Evolutionary conservation across 805 yeast genomes (phyloP), one percentile per base, ranked within the genome.

Genomic region (Kodamaea restingae): DNA sequence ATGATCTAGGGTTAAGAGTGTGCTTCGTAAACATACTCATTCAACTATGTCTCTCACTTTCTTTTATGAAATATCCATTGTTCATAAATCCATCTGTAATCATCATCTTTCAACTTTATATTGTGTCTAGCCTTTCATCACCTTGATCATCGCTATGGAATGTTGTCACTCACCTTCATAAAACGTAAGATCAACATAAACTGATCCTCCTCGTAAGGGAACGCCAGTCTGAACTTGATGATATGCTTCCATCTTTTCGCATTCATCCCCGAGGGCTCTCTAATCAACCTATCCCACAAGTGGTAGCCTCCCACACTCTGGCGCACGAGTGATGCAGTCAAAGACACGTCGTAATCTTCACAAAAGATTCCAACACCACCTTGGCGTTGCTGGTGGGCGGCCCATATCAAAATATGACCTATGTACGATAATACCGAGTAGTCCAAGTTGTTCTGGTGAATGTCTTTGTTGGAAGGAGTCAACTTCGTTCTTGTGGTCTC

Each of bases 221-320:
- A 67, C 10, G 53, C 43, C 33, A 55, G 60, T 42, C 71, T 54
- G 44, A 61, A 63, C 41, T 64, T 65, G 32, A 59, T 58, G 12
- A 67, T 52, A 39, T 65, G 71, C 43, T 67, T 67, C 72, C 72
- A 67, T 38, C 72, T 53, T 41, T 65, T 65, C 35, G 63, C 51
- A 41, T 63, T 65, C 48, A 66, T 64, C 5, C 55, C 41, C n/a
- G 54, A 47, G 21, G 51, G 43, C 34, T 58, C 59, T 37, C 63
- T 56, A 31, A 54, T 52, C 32, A 66, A 49, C 17, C 61, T 55
- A 47, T 65, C 70, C 72, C 72, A 66, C 32, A 66, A 55, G 45
- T 65, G 66, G 37, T 47, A 51, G 1, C 72, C 72, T 4, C 72
- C 72, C 14, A 66, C 48, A n/a, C 48, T 44, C 9, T 51, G 46